These are phyloP conservation scores for Sporothrix protearum DNA, from an alignment of 2,329 filamentous ascomycete genomes.

Conservation along the genomic window DNA sequence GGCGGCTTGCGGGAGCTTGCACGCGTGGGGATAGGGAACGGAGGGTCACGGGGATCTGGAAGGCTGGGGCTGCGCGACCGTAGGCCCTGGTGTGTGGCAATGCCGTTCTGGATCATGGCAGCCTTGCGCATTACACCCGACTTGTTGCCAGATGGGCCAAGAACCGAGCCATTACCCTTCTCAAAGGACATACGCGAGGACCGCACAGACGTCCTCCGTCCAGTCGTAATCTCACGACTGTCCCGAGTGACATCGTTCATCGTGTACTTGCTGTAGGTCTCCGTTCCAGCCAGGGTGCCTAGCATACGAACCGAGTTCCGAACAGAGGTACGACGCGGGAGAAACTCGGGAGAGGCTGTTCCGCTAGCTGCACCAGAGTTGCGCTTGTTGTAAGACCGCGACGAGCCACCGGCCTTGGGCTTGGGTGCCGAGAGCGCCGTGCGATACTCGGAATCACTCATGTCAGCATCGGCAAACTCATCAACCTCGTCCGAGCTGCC, in stretches of 20 bases:
- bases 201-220: constrained; percentile 36
- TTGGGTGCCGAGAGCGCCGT: constrained; percentile 63
- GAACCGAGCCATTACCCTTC: constrained; percentile 39
- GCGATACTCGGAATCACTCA: constrained; percentile 64
- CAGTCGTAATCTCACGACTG: constrained; percentile 28
- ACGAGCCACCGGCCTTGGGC: constrained; percentile 41
- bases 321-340: constrained; percentile 21
- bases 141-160: constrained; percentile 40
- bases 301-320: constrained; percentile 36
- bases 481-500: constrained; percentile 64
- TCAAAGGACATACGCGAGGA: constrained; percentile 37
- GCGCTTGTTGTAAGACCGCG: constrained; percentile 38
- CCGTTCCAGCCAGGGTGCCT: constrained; percentile 38
- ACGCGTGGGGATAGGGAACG: constrained; percentile 86
- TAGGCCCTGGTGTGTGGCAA: constrained; percentile 60
- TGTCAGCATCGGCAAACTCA: constrained; percentile 58
- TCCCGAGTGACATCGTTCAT: constrained; percentile 35
- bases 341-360: constrained; percentile 43
- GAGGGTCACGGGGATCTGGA: constrained; percentile 61
- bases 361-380: constrained; percentile 38
- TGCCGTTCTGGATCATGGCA: constrained; percentile 75
- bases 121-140: constrained; percentile 68
- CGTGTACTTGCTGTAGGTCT: constrained; percentile 46
- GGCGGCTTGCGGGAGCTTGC: constrained; percentile 79
- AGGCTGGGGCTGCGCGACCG: constrained; percentile 64